Evolutionary conservation across 805 yeast genomes (phyloP), one percentile per base, ranked within the genome.

Genomic region (Dipodascus geniculatus): DNA sequence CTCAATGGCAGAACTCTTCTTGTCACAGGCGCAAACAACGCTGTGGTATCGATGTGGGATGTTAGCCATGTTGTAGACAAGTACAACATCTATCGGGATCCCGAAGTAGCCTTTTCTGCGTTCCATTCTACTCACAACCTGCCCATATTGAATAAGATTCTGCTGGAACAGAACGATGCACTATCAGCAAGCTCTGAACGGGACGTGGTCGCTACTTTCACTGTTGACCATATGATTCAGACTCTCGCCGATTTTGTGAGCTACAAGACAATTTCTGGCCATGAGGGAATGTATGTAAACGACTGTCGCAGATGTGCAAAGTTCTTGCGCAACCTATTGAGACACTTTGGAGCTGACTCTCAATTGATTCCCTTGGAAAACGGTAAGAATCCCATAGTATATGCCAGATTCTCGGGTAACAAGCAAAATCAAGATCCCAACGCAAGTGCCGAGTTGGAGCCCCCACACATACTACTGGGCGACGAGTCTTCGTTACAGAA

Each of bases 241-340:
- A 77, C 85, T 1, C 72, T 91, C 52, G 71, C 75, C 9, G 77
- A 77, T 42, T 71, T 86, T 49, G 82, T 89, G 16, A 69, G 85
- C 0, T 89, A 73, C 67, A 80, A 78, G 58, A 87, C 97, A 0
- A 86, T 93, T 9, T 86, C 95, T 3, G 84, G 83, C 59, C 75
- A 74, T 47, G 87, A 87, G 0, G 78, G 79, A n/a, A 65, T 74
- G 31, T 81, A 77, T 63, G 74, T 88, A 63, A 86, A 82, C 56
- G 95, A 89, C 44, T 83, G 91, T 2, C 78, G 97, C 55, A 79
- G 84, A 48, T 91, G 98, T 70, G 96, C 98, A 1, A 80, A 82
- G 33, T 85, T 76, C 57, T 67, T 93, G 52, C 75, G 79, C 42
- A 75, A 77, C 54, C 68, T 89, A 19, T 74, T 88, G 53, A 74